Evolutionary conservation across 306 rosid species (phyloP), one percentile per base, ranked within the genome.

Genomic region (Quercus alba): DNA sequence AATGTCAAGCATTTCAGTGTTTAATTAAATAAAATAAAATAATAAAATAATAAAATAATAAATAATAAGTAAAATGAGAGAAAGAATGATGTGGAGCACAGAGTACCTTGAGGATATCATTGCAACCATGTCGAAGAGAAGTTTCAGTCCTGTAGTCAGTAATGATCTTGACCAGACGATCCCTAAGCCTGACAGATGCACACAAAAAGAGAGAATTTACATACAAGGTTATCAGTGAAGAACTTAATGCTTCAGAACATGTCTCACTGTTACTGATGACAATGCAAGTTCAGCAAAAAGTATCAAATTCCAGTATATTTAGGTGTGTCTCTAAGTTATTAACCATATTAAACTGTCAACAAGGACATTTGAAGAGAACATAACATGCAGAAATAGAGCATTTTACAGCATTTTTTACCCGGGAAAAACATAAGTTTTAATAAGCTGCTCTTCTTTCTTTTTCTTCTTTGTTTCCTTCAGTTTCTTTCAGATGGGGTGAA

Each of bases 141-240:
- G 98, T 95, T 86, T 95, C 99, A 15, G 98, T 95, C 86, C 99
- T 90, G 86, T 95, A 95, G 85, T 93, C 97, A n/a, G 98, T 91
- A 76, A 91, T 84, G 71, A 95, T 89, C 87, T 91, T 95, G 85
- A 95, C 99, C 73, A 95, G 89, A 78, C 98, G 92, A 87, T 95
- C 97, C 86, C 98, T 86, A 63, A 95, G 99, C 87, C 99, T 95
- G 81, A 77, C 77, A 81, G 62, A 75, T 76, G 77, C 51, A 84
- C 69, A 30, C 46, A 76, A 12, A 66, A 5, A 59, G 33, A 76
- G 66, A 83, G 54, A 33, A 71, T 57, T 76, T 28, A 44, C 20
- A 10, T 38, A n/a, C 58, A 78, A 21, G 18, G 61, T 25, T 38
- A 76, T 59, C 25, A 5, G 44, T 23, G 2, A 74, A 70, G 46